Conservation (phyloP, 2,329 filamentous ascomycete genomes). For the Biscogniauxia marginata region DNA sequence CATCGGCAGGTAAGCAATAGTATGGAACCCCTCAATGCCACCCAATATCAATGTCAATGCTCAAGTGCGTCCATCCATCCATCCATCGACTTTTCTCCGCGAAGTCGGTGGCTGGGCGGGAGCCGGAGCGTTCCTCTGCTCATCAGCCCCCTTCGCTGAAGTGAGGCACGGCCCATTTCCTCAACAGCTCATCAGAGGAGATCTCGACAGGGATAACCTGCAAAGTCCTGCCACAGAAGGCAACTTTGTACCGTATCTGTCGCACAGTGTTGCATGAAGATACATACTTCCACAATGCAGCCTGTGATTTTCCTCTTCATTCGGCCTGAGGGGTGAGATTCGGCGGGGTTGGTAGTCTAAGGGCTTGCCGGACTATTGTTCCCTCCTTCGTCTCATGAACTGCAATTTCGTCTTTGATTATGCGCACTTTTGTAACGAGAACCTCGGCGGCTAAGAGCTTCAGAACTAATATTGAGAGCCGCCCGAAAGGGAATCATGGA, state of each 20-base stretch:
- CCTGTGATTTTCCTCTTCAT: constrained; percentile 1
- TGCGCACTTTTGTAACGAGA: constrained; percentile 15
- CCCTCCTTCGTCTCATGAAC: constrained; percentile 20
- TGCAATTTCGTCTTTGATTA: constrained; percentile 21
- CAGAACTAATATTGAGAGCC: constrained; percentile 2
- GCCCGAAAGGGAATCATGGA: constrained; percentile 4
- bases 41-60: not conserved
- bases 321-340: constrained; percentile 17
- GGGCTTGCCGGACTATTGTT: not conserved
- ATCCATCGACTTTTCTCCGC: not conserved
- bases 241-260: not conserved
- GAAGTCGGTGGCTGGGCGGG: not conserved
- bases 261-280: not conserved
- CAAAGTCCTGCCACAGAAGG: not conserved
- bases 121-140: not conserved
- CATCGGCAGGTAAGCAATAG: not conserved
- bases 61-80: not conserved
- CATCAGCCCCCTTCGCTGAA: not conserved
- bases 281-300: constrained; percentile 4
- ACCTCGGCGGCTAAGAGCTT: constrained; percentile 14
- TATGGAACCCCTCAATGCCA: not conserved
- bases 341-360: constrained; percentile 20
- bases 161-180: not conserved
- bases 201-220: not conserved
- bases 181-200: not conserved